phyloP scores from a whole-genome alignment of 495 filamentous ascomycete species.

The Cenococcum geophilum region DNA sequence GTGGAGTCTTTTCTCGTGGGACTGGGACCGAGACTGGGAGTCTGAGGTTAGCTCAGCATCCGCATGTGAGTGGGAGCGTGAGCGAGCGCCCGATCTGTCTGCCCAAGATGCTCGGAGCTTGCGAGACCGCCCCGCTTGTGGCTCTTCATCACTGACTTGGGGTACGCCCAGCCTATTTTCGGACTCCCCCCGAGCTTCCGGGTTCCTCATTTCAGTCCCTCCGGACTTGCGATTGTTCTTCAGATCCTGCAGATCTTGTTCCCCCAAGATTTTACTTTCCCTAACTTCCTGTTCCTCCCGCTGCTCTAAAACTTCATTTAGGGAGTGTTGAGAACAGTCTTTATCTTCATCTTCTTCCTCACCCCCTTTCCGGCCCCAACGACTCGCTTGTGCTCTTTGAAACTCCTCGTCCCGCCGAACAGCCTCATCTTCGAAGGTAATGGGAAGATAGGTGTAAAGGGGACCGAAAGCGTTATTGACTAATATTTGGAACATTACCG shows the following conservation, averaged over 20 bases:
- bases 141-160: slow-evolving; percentile 6
- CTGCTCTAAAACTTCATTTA: slow-evolving; percentile 42
- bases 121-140: slow-evolving; percentile 15
- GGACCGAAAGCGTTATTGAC: slow-evolving; percentile 83
- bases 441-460: slow-evolving; percentile 81
- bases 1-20: slow-evolving; percentile 21
- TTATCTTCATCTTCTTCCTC: slow-evolving; percentile 44
- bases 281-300: slow-evolving; percentile 45
- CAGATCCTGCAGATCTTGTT: slow-evolving; percentile 25
- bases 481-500: slow-evolving; percentile 71
- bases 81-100: slow-evolving; percentile 23
- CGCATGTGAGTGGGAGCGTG: slow-evolving; percentile 26
- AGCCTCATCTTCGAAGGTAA: slow-evolving; percentile 93
- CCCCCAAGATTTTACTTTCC: slow-evolving; percentile 54
- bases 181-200: slow-evolving; percentile 25
- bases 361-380: slow-evolving; percentile 47
- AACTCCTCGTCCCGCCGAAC: slow-evolving; percentile 85
- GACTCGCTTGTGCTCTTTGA: slow-evolving; percentile 57
- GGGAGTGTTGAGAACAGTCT: slow-evolving; percentile 38
- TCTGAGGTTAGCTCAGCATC: slow-evolving; percentile 6
- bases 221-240: slow-evolving; percentile 6
- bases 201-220: slow-evolving; percentile 23
- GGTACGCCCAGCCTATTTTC: slow-evolving; percentile 16
- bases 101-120: slow-evolving; percentile 33
- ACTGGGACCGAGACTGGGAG: slow-evolving; percentile 5